Evolutionary conservation across 768 basidiomycete genomes (phyloP), one percentile per base, ranked within the genome.

Genomic region (Lactarius tabidus): DNA sequence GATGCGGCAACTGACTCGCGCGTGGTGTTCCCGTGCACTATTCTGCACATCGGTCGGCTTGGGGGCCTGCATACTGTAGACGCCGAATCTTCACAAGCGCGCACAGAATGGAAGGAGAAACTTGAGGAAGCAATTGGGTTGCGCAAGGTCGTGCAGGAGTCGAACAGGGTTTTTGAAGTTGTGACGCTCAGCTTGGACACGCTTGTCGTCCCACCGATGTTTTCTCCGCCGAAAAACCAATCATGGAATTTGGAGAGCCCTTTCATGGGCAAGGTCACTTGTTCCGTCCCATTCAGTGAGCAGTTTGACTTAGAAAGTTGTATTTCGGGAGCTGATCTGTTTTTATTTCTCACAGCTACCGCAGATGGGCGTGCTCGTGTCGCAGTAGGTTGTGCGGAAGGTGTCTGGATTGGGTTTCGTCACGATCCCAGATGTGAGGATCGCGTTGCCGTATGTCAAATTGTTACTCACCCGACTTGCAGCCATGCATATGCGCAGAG

Each of bases 371-470:
- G 93, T 29, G 86, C 86, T 14, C 81, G 98, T 17, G 90, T 98
- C 45, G 93, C 95, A 0, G 88, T 98, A 70, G 97, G 95, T 9
- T 97, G 95, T 74, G 89, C 90, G 0, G 94, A 97, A 72, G 97
- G 97, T 35, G 91, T 97, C 23, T 97, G 93, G 91, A 95, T n/a
- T n/a, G n/a, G n/a, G n/a, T n/a, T n/a, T n/a, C n/a, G n/a, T n/a
- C n/a, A n/a, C n/a, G n/a, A n/a, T n/a, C n/a, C n/a, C n/a, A n/a
- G n/a, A n/a, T n/a, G n/a, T n/a, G n/a, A n/a, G n/a, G n/a, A n/a
- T n/a, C n/a, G n/a, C n/a, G n/a, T n/a, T n/a, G n/a, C n/a, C n/a
- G n/a, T n/a, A n/a, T n/a, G n/a, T n/a, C n/a, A n/a, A n/a, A n/a
- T n/a, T n/a, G n/a, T n/a, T n/a, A n/a, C n/a, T n/a, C n/a, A n/a